Evolutionary conservation across 805 yeast species (phyloP).

Genomic region (Zygotorulaspora danielsina): DNA sequence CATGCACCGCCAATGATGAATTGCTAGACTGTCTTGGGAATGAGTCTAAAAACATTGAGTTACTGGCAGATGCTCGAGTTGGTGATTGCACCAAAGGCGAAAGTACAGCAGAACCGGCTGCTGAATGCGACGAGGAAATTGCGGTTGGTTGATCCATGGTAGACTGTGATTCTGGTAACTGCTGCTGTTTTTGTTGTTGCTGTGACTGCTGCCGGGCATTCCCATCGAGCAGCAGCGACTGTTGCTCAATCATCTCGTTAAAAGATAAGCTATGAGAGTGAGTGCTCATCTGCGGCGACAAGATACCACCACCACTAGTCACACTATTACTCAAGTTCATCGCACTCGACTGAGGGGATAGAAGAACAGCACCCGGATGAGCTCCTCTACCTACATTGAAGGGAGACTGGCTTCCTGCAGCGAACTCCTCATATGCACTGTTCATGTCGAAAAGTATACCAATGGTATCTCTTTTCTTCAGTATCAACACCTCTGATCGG

Average conservation of each 20-base stretch:
- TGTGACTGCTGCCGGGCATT: constrained; percentile 10
- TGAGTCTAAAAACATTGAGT: constrained; percentile 23
- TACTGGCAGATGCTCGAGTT: constrained; percentile 12
- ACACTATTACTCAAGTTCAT: constrained; percentile 20
- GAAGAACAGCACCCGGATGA: constrained; percentile 42
- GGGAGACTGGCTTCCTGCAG: constrained; percentile 30
- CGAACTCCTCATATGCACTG: constrained; percentile 22
- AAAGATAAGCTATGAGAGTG: constrained; percentile 19
- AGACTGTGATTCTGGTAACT: not conserved
- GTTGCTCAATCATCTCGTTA: constrained; percentile 26
- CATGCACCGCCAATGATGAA: constrained; percentile 11
- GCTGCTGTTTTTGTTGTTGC: constrained; percentile 7
- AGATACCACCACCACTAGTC: constrained; percentile 13
- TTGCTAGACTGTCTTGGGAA: constrained; percentile 24
- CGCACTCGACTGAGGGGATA: constrained; percentile 34
- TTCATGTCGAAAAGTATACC: constrained; percentile 11
- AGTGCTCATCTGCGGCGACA: constrained; percentile 15
- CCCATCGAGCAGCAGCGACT: constrained; percentile 19
- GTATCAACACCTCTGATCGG: not conserved
- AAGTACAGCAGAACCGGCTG: constrained; percentile 32
- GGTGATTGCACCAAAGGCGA: constrained; percentile 27
- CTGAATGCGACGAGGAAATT: constrained; percentile 15
- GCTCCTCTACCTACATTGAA: constrained; percentile 29
- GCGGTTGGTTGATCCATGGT: constrained; percentile 3
- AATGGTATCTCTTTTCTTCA: not conserved